Evolutionary conservation across 495 filamentous ascomycete species (phyloP), one percentile per base, ranked within the genome.

Genomic region (Aspergillus mulundensis): DNA sequence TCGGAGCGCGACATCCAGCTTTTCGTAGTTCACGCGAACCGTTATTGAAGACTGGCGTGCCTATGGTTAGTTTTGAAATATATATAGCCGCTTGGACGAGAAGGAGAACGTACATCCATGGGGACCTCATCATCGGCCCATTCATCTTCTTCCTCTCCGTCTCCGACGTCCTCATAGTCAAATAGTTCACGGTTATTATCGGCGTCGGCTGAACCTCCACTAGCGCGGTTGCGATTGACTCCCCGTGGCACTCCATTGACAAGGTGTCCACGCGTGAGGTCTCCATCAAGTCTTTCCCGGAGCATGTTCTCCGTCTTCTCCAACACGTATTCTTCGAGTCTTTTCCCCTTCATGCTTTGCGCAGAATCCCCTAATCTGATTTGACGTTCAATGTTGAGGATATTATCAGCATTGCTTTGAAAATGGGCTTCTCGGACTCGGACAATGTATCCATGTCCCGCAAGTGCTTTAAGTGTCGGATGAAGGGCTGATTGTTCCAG

Each of bases 1-100:
- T 50, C 94, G 89, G 52, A 95, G 79, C 16, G 87, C 78, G 14
- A 97, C 88, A 5, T 84, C 77, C 42, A 90, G 86, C 64, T 92
- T 96, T 34, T 89, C 87, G 65, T 90, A 87, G 67, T 96, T 96
- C 21, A 97, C 77, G 25, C 88, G 84, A 43, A 97, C 74, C 19
- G 89, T 81, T 49, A 90, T 69, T 50, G 86, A 71, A 28, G 80
- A 71, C 81, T 85, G 19, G 30, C 49, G 12, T 15, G 18, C 2
- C 6, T 25, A 42, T 34, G 40, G 14, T 55, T 28, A 61, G 57
- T 36, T 16, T 34, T 36, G 32, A 10, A 7, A 11, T 36, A 36
- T 36, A 36, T n/a, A n/a, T n/a, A n/a, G n/a, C n/a, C n/a, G n/a
- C n/a, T n/a, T n/a, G n/a, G n/a, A n/a, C n/a, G n/a, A n/a, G n/a